These are phyloP conservation scores for Rhizopogon vinicolor DNA, from an alignment of 768 basidiomycete genomes.

Conservation along the genomic window DNA sequence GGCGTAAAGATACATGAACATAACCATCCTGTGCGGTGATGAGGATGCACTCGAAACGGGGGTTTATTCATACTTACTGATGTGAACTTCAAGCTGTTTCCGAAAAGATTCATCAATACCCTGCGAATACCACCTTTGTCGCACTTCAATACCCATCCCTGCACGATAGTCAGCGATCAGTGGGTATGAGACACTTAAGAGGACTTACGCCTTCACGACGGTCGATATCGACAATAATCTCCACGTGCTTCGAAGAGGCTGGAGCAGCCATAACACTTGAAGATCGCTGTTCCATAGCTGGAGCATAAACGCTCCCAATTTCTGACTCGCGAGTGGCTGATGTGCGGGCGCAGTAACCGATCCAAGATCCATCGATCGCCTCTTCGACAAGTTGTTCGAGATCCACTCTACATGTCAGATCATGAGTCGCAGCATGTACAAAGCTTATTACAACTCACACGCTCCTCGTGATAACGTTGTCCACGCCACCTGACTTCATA, in stretches of 20 bases:
- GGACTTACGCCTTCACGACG: slow-evolving; percentile 56
- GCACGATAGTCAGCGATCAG: not conserved
- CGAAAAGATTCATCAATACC: slow-evolving; percentile 91
- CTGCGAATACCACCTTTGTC: slow-evolving; percentile 92
- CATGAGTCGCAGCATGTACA: not conserved
- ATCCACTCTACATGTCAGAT: slow-evolving; percentile 47
- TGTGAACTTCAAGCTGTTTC: slow-evolving; percentile 93
- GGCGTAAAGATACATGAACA: slow-evolving; percentile 79
- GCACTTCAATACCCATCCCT: slow-evolving; percentile 86
- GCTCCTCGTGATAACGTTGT: slow-evolving; percentile 67
- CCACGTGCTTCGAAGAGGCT: slow-evolving; percentile 49
- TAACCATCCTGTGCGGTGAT: slow-evolving; percentile 63
- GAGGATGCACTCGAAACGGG: not conserved
- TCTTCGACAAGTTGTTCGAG: slow-evolving; percentile 82
- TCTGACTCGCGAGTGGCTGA: slow-evolving; percentile 65
- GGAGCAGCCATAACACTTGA: slow-evolving; percentile 34
- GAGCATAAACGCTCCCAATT: slow-evolving; percentile 91
- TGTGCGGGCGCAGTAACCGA: slow-evolving; percentile 82
- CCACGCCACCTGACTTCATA: slow-evolving; percentile 70
- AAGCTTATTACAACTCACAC: slow-evolving; percentile 38
- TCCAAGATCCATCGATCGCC: slow-evolving; percentile 91
- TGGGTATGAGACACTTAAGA: not conserved
- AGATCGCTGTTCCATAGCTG: slow-evolving; percentile 45
- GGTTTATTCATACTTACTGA: slow-evolving; percentile 39
- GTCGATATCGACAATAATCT: slow-evolving; percentile 86